phyloP scores from a whole-genome alignment of 495 filamentous ascomycete genomes.

The Xylaria grammica region DNA sequence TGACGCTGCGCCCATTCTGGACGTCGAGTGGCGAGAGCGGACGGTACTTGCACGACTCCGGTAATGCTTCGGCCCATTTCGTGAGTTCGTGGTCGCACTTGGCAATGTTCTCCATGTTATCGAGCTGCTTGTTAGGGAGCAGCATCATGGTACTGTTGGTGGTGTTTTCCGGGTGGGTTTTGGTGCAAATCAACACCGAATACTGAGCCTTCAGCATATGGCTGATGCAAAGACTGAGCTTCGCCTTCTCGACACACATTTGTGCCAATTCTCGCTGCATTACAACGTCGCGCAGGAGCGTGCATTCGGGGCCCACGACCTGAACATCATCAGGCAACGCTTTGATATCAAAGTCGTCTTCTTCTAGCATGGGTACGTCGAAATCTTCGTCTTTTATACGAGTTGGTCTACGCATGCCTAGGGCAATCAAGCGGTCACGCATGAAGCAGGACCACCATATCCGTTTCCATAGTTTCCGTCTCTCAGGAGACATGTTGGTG shows the following conservation, averaged over 20 bases:
- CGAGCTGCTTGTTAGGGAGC: constrained; percentile 80
- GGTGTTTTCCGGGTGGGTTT: constrained; percentile 68
- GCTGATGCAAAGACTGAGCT: constrained; percentile 84
- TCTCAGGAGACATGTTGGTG: constrained; percentile 66
- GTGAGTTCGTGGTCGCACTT: constrained; percentile 74
- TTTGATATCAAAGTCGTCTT: constrained; percentile 83
- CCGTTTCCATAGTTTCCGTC: constrained; percentile 81
- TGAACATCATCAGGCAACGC: constrained; percentile 66
- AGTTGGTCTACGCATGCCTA: constrained; percentile 89
- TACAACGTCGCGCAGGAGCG: constrained; percentile 64
- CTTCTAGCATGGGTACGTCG: constrained; percentile 83
- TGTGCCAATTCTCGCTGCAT: constrained; percentile 76
- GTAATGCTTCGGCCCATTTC: constrained; percentile 72
- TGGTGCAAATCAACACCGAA: constrained; percentile 82
- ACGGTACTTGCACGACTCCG: constrained; percentile 67
- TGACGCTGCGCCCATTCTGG: constrained; percentile 40
- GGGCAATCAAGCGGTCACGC: constrained; percentile 83
- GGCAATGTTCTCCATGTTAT: constrained; percentile 74
- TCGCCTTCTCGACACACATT: constrained; percentile 91
- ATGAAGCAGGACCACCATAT: constrained; percentile 97
- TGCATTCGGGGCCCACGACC: constrained; percentile 68
- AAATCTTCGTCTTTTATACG: constrained; percentile 89
- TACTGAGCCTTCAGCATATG: constrained; percentile 86
- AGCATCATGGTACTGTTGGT: constrained; percentile 88
- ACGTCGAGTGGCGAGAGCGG: constrained; percentile 54